Conservation (phyloP, 2,329 filamentous ascomycete species). For the Phoma sp. region DNA sequence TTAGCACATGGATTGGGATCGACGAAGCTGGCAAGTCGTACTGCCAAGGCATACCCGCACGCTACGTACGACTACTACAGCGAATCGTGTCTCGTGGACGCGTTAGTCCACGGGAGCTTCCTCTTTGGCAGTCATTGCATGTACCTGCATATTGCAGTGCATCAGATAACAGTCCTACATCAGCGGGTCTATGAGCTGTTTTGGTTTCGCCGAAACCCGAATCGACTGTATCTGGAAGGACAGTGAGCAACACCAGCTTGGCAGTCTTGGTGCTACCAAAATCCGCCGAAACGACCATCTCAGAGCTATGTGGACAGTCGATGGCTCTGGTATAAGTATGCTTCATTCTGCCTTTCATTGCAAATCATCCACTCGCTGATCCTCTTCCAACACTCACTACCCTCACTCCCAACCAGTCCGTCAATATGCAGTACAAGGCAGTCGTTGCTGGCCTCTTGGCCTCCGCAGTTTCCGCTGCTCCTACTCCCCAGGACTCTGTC, state of each 20-base stretch:
- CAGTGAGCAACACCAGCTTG: constrained; percentile 21
- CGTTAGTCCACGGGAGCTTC: constrained; percentile 19
- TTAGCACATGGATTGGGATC: background rate
- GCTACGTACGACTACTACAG: background rate
- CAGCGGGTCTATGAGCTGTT: constrained; percentile 4
- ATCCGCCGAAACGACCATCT: constrained; percentile 20
- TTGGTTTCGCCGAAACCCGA: constrained; percentile 7
- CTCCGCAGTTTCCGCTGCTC: constrained; percentile 28
- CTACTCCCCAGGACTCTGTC: constrained; percentile 28
- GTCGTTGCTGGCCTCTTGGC: constrained; percentile 30
- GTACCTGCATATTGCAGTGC: constrained; percentile 6
- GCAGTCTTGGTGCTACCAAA: constrained; percentile 20
- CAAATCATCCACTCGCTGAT: constrained; percentile 28
- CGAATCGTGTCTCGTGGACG: constrained; percentile 2
- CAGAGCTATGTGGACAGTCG: constrained; percentile 1
- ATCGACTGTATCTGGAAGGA: constrained; percentile 23
- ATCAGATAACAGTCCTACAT: constrained; percentile 21
- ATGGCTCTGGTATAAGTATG: constrained; percentile 25
- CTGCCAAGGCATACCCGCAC: background rate
- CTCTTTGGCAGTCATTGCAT: constrained; percentile 19
- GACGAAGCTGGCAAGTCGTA: background rate
- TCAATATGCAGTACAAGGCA: constrained; percentile 33
- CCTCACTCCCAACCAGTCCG: constrained; percentile 9
- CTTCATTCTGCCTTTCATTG: constrained; percentile 1
- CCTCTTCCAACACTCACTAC: constrained; percentile 16